Percentiles rank a stretch among this genome's conserved stretches.
Conservation (phyloP, 1,284 basidiomycete genomes). For the Cryptococcus maquisensis region DNA sequence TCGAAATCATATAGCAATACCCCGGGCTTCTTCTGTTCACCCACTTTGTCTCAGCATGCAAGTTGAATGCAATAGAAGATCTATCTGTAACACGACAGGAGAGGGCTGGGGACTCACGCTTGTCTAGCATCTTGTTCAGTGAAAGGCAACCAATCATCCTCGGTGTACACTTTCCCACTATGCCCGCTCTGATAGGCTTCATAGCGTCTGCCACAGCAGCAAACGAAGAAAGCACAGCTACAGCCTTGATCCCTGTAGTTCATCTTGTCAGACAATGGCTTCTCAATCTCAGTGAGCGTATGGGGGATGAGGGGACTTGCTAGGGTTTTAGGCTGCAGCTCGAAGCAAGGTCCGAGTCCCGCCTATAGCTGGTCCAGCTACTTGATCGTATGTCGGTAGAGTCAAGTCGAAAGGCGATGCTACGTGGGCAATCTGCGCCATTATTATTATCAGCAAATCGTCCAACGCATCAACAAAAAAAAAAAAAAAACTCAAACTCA, state of each 20-base stretch:
- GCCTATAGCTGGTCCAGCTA: no score
- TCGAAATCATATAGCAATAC: slow-evolving; percentile 23
- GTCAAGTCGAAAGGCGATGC: no score
- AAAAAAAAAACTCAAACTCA: slow-evolving; percentile 5
- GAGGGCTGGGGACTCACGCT: background rate
- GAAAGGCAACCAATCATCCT: slow-evolving; percentile 39
- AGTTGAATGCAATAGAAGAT: no score
- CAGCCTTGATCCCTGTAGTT: slow-evolving; percentile 41
- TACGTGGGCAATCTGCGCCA: background rate
- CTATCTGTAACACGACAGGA: background rate
- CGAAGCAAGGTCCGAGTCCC: no score
- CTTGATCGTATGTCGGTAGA: no score
- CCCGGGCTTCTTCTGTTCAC: background rate
- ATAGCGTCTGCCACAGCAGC: slow-evolving; percentile 32
- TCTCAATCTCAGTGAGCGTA: no score
- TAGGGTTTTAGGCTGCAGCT: no score
- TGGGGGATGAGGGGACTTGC: no score
- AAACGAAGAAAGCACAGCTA: slow-evolving; percentile 51
- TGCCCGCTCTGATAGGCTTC: slow-evolving; percentile 17
- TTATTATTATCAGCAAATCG: background rate
- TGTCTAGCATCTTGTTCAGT: slow-evolving; percentile 23
- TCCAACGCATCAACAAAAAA: no score
- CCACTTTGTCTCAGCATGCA: no score
- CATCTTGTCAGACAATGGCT: background rate
- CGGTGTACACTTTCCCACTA: slow-evolving; percentile 24